These are phyloP conservation scores for Conticribra weissflogii DNA, from an alignment of 108 stramenopile species.

Conservation along the genomic window DNA sequence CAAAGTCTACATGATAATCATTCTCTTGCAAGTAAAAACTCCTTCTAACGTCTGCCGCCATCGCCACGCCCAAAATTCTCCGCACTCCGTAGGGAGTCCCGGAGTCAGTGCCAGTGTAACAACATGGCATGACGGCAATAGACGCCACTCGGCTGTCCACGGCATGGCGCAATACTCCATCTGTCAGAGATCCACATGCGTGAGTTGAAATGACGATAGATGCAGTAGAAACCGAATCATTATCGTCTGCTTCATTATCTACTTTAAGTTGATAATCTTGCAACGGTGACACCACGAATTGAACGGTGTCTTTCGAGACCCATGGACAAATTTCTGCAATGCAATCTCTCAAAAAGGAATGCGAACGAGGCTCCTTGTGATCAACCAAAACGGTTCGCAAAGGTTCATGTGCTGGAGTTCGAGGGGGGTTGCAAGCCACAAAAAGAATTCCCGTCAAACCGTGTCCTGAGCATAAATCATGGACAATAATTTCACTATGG, in stretches of 20 bases:
- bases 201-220: slow-evolving; percentile 55
- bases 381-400: slow-evolving; percentile 39
- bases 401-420: background rate
- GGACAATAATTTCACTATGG: slow-evolving; percentile 27
- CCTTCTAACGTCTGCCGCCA: slow-evolving; percentile 50
- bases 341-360: slow-evolving; percentile 39
- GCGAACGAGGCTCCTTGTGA: slow-evolving; percentile 49
- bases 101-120: slow-evolving; percentile 59
- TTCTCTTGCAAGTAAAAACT: slow-evolving; percentile 33
- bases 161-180: slow-evolving; percentile 35
- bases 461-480: slow-evolving; percentile 59
- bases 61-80: slow-evolving; percentile 46
- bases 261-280: slow-evolving; percentile 16
- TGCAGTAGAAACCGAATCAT: background rate
- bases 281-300: slow-evolving; percentile 24
- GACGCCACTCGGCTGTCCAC: slow-evolving; percentile 25
- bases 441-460: slow-evolving; percentile 63
- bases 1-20: slow-evolving; percentile 59
- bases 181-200: slow-evolving; percentile 56
- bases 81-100: slow-evolving; percentile 54
- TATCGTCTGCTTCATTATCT: background rate
- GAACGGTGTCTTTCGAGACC: slow-evolving; percentile 28
- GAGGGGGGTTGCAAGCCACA: slow-evolving; percentile 61
- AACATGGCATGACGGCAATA: slow-evolving; percentile 63
- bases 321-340: slow-evolving; percentile 61